phyloP scores from a whole-genome alignment of 495 filamentous ascomycete species.

The Talaromyces wortmannii region DNA sequence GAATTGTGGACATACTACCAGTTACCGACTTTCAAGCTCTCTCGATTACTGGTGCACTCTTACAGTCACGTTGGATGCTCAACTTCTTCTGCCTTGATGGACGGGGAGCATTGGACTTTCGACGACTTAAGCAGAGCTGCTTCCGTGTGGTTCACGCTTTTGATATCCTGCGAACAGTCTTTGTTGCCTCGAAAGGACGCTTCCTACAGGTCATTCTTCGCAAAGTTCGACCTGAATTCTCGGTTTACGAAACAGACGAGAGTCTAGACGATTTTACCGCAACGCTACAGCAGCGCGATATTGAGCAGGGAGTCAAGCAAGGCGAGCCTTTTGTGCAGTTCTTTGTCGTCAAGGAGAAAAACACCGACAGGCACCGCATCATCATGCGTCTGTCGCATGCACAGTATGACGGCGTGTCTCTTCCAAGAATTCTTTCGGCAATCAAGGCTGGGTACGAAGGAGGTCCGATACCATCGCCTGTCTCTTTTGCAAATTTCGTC shows the following conservation, averaged over 20 bases:
- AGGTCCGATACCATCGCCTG: conserved; percentile 29
- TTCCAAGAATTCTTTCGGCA: conserved; percentile 53
- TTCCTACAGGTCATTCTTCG: conserved; percentile 59
- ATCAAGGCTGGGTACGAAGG: conserved; percentile 47
- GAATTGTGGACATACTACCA: conserved; percentile 51
- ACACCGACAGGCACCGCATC: conserved; percentile 46
- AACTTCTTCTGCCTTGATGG: conserved; percentile 56
- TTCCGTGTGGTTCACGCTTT: conserved; percentile 42
- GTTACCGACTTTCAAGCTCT: conserved; percentile 59
- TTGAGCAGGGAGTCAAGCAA: conserved; percentile 44
- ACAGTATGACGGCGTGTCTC: conserved; percentile 67
- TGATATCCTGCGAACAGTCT: conserved; percentile 66
- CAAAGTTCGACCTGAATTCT: conserved; percentile 42
- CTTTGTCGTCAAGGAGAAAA: conserved; percentile 46
- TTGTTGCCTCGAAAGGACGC: conserved; percentile 46
- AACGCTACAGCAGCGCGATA: conserved; percentile 39
- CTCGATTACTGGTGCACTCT: conserved; percentile 52
- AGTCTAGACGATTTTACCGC: conserved; percentile 41
- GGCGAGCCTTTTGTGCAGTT: conserved; percentile 60
- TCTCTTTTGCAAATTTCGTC: conserved; percentile 55
- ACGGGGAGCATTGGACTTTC: conserved; percentile 36
- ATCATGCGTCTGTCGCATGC: conserved; percentile 64
- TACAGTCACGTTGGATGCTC: conserved; percentile 42
- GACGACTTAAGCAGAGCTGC: conserved; percentile 37
- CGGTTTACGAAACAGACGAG: conserved; percentile 48